phyloP scores from a whole-genome alignment of 1,284 basidiomycete genomes.

The Microbotryomycetes sp. region DNA sequence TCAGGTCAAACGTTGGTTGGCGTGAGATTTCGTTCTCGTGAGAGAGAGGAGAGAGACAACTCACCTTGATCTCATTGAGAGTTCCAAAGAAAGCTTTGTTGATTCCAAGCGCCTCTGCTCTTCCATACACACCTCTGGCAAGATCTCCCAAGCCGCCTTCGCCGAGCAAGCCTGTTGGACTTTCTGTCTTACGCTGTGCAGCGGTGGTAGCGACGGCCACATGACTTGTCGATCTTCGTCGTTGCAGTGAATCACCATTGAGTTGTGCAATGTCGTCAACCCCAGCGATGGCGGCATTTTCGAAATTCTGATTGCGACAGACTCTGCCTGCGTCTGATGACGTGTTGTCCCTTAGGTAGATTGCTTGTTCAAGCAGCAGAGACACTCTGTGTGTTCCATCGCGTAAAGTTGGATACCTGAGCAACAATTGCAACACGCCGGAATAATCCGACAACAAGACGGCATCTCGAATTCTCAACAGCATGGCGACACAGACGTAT shows the following conservation, averaged over 20 bases:
- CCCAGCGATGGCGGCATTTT: constrained; percentile 11
- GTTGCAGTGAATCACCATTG: constrained; percentile 9
- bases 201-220: background rate
- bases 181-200: constrained; percentile 1
- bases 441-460: constrained; percentile 82
- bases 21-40: background rate
- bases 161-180: constrained; percentile 12
- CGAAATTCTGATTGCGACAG: constrained; percentile 25
- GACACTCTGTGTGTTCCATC: constrained; percentile 41
- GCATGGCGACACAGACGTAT: constrained; percentile 85
- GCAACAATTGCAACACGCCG: constrained; percentile 66
- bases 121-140: constrained; percentile 34
- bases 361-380: constrained; percentile 72
- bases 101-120: constrained; percentile 36
- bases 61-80: constrained; percentile 32
- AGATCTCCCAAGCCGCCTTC: constrained; percentile 23
- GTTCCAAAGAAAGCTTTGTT: constrained; percentile 33
- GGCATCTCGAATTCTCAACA: constrained; percentile 79
- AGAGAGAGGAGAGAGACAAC: background rate
- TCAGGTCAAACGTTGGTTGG: background rate
- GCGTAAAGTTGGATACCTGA: constrained; percentile 64
- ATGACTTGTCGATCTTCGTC: background rate
- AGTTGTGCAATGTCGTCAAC: constrained; percentile 8
- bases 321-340: constrained; percentile 17
- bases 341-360: constrained; percentile 59